phyloP scores from a whole-genome alignment of 768 basidiomycete genomes.

The Pleurotus giganteus region DNA sequence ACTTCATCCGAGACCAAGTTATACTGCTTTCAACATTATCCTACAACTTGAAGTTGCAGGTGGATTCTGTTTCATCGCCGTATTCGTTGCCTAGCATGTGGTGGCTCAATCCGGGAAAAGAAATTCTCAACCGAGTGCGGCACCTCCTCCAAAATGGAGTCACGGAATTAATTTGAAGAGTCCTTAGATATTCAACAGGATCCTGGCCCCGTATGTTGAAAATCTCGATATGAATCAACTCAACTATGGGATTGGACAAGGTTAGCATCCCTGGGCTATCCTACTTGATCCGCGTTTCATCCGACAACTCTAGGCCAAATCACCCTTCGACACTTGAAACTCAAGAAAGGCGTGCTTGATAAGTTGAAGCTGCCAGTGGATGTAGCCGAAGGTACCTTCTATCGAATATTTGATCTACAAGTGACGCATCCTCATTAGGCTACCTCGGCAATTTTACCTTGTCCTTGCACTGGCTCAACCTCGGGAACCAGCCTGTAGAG shows the following conservation, averaged over 20 bases:
- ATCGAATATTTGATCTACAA: slow-evolving; percentile 1
- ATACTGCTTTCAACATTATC: neutral
- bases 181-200: slow-evolving; percentile 76
- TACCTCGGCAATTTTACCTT: slow-evolving; percentile 84
- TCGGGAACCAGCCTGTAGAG: slow-evolving; percentile 88
- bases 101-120: slow-evolving; percentile 88
- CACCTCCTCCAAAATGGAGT: neutral
- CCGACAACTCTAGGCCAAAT: slow-evolving; percentile 54
- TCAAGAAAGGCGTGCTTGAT: slow-evolving; percentile 93
- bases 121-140: slow-evolving; percentile 76
- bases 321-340: slow-evolving; percentile 73
- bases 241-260: slow-evolving; percentile 89
- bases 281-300: neutral
- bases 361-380: slow-evolving; percentile 95
- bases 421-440: slow-evolving; percentile 40
- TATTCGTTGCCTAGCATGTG: slow-evolving; percentile 48
- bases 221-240: slow-evolving; percentile 94
- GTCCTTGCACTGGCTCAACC: slow-evolving; percentile 85
- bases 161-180: neutral
- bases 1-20: too few species aligned
- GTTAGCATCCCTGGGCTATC: slow-evolving; percentile 30
- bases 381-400: slow-evolving; percentile 78
- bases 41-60: neutral
- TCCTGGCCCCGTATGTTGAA: slow-evolving; percentile 93
- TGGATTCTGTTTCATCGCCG: neutral